Percentiles rank a stretch among this genome's conserved stretches.
These are phyloP conservation scores for Fusarium sterilihyphosum DNA, from an alignment of 2,329 filamentous ascomycete genomes.

Conservation along the genomic window DNA sequence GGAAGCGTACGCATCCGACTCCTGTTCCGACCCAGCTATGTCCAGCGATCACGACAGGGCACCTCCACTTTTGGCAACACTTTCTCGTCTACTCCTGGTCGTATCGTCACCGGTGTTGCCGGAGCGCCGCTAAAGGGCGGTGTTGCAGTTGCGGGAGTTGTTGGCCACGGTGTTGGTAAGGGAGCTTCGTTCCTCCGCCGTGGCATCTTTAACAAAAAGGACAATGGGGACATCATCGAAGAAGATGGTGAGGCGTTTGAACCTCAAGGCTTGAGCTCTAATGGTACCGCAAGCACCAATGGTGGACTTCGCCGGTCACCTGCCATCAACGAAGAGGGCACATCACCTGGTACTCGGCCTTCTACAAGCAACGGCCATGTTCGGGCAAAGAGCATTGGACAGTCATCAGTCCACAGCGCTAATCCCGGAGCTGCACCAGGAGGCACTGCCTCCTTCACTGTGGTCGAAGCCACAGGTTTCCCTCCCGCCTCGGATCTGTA, in stretches of 20 bases:
- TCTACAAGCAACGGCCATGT: conserved; percentile 52
- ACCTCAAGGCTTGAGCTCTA: conserved; percentile 49
- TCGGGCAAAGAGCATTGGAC: conserved; percentile 69
- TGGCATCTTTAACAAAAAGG: conserved; percentile 80
- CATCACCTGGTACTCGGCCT: conserved; percentile 34
- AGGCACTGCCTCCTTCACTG: conserved; percentile 82
- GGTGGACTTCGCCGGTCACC: conserved; percentile 55
- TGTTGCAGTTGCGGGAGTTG: conserved; percentile 75
- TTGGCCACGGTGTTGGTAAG: conserved; percentile 84
- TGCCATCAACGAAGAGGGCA: conserved; percentile 48
- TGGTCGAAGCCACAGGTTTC: conserved; percentile 83
- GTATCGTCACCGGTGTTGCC: conserved; percentile 82
- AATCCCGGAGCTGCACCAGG: conserved; percentile 68
- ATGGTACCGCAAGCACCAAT: conserved; percentile 50
- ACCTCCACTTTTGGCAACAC: conserved; percentile 93
- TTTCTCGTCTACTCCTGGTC: conserved; percentile 83
- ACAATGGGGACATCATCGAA: conserved; percentile 66
- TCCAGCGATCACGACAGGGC: conserved; percentile 85
- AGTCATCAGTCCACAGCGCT: conserved; percentile 73
- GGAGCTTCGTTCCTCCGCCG: conserved; percentile 91
- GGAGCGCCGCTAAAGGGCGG: conserved; percentile 96
- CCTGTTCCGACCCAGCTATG: conserved; percentile 92
- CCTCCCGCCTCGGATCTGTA: conserved; percentile 82
- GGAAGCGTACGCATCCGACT: conserved; percentile 84
- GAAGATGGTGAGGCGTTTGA: conserved; percentile 54